Evolutionary conservation across 257 asterid genomes (phyloP).

Genomic region (Gentiana dahurica): DNA sequence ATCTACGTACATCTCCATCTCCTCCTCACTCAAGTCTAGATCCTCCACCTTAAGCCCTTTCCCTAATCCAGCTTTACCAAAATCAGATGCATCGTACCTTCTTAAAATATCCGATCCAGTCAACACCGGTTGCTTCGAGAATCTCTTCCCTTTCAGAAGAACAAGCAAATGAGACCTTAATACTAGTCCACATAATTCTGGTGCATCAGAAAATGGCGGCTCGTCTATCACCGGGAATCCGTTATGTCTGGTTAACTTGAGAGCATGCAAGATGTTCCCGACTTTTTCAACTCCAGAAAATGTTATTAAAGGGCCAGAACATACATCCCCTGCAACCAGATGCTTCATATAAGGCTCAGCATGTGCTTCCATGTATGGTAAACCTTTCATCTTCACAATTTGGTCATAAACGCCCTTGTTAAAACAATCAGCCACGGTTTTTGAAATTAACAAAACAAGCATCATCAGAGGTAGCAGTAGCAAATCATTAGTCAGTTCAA

Average conservation of each 20-base stretch:
- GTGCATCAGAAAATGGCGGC: slow-evolving; percentile 70
- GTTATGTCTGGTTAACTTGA: slow-evolving; percentile 55
- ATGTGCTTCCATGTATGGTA: slow-evolving; percentile 88
- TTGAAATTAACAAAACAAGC: slow-evolving; percentile 85
- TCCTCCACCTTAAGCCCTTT: slow-evolving; percentile 82
- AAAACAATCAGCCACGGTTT: slow-evolving; percentile 78
- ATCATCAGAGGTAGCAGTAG: slow-evolving; percentile 81
- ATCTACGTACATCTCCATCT: slow-evolving; percentile 86
- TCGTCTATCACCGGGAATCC: slow-evolving; percentile 84
- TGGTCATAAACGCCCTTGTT: slow-evolving; percentile 87
- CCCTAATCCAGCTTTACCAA: slow-evolving; percentile 87
- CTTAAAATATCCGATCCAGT: slow-evolving; percentile 36
- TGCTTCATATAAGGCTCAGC: slow-evolving; percentile 91
- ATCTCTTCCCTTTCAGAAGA: slow-evolving; percentile 48
- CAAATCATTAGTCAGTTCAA: slow-evolving; percentile 71
- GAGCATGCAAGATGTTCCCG: slow-evolving; percentile 54
- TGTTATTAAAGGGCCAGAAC: slow-evolving; percentile 74
- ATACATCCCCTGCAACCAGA: slow-evolving; percentile 67
- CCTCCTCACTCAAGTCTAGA: slow-evolving; percentile 51
- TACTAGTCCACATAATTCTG: slow-evolving; percentile 74
- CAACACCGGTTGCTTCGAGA: slow-evolving; percentile 33
- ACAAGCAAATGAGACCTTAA: slow-evolving; percentile 77
- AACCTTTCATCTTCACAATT: slow-evolving; percentile 77
- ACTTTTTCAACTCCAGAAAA: slow-evolving; percentile 74
- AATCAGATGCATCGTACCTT: slow-evolving; percentile 54